Evolutionary conservation across 306 rosid species (phyloP).

Genomic region (Acacia confusa): DNA sequence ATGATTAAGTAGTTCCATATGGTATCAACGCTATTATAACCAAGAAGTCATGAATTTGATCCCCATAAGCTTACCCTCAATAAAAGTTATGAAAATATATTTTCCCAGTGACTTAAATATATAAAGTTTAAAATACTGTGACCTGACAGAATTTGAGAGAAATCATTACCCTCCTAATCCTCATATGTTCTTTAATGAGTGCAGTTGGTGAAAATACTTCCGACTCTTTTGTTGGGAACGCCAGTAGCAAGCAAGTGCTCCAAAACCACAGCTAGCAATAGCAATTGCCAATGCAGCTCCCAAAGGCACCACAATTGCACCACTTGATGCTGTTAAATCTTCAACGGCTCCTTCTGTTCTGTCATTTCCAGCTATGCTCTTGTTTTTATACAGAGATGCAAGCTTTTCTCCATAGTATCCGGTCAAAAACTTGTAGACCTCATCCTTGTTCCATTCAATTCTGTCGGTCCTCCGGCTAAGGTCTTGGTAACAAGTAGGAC

Average conservation of each 20-base stretch:
- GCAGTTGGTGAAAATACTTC: slow-evolving; percentile 97
- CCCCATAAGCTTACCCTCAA: not conserved
- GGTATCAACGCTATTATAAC: not conserved
- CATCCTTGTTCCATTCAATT: slow-evolving; percentile 73
- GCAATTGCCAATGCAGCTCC: slow-evolving; percentile 98
- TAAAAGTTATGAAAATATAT: not conserved
- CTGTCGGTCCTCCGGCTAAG: slow-evolving; percentile 41
- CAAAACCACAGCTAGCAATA: slow-evolving; percentile 95
- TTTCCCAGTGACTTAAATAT: not conserved
- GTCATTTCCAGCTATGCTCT: slow-evolving; percentile 34
- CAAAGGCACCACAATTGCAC: slow-evolving; percentile 79
- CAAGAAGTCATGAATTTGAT: not conserved
- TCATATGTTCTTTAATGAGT: slow-evolving; percentile 96
- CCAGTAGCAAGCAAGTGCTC: slow-evolving; percentile 99
- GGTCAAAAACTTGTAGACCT: slow-evolving; percentile 62
- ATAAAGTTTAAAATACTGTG: not conserved
- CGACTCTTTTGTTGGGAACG: slow-evolving; percentile 99
- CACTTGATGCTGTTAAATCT: slow-evolving; percentile 57
- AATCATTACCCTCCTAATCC: slow-evolving; percentile 86
- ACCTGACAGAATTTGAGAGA: slow-evolving; percentile 36
- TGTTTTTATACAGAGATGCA: slow-evolving; percentile 58
- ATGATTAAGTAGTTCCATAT: not conserved
- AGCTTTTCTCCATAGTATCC: slow-evolving; percentile 65
- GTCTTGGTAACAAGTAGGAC: slow-evolving; percentile 62
- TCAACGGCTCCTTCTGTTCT: slow-evolving; percentile 41